phyloP scores from a whole-genome alignment of 106 monocot species.

The Platanthera zijinensis region DNA sequence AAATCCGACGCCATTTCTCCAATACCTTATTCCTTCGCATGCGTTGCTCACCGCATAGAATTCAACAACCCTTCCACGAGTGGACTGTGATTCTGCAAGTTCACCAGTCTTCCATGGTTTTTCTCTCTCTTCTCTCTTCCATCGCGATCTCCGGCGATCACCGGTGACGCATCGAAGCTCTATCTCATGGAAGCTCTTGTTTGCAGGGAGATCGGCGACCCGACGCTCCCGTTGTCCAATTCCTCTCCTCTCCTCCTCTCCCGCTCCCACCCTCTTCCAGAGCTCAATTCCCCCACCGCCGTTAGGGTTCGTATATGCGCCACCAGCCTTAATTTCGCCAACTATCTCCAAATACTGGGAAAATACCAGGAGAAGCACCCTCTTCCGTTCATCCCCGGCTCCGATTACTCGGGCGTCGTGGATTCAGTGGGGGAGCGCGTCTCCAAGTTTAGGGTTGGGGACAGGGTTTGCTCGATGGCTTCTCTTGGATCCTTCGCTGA shows the following conservation, averaged over 20 bases:
- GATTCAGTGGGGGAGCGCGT: constrained; percentile 57
- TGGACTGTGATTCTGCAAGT: no score
- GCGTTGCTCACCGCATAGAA: no score
- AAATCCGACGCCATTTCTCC: no score
- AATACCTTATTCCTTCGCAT: no score
- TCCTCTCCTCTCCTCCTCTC: constrained; percentile 46
- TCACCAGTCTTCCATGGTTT: no score
- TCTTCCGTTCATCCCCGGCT: constrained; percentile 86
- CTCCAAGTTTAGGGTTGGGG: constrained; percentile 59
- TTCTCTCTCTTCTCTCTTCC: no score
- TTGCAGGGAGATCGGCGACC: constrained; percentile 71
- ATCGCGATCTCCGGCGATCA: background rate
- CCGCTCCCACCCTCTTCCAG: constrained; percentile 42
- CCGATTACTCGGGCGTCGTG: constrained; percentile 85
- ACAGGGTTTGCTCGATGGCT: constrained; percentile 65
- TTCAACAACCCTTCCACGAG: no score
- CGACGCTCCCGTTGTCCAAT: constrained; percentile 42
- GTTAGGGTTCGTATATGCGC: constrained; percentile 65
- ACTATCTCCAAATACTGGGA: constrained; percentile 85
- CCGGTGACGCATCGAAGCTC: background rate
- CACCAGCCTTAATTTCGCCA: constrained; percentile 85
- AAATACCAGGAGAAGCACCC: constrained; percentile 92
- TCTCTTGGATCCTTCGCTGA: constrained; percentile 60
- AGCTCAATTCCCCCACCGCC: constrained; percentile 50
- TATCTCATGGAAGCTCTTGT: constrained; percentile 76